Evolutionary conservation across 768 basidiomycete species (phyloP).

Genomic region (Chlorophyllum brunneum): DNA sequence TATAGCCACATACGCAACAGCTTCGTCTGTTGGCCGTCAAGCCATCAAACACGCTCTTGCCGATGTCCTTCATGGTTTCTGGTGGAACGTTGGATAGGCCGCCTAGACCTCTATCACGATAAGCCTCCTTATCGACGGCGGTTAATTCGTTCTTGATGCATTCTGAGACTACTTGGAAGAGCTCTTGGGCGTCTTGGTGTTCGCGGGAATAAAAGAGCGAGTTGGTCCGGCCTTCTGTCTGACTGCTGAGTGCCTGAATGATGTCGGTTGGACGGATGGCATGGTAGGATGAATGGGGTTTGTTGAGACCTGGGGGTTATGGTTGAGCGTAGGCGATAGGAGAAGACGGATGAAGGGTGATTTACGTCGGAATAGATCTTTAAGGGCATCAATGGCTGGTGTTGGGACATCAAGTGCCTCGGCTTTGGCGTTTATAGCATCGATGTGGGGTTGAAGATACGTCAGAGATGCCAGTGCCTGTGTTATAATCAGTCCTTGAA

Average conservation of each 20-base stretch:
- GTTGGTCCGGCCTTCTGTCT: conserved; percentile 47
- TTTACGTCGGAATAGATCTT: conserved; percentile 65
- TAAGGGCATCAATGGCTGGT: conserved; percentile 81
- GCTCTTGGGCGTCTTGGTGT: conserved; percentile 97
- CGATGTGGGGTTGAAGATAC: conserved; percentile 78
- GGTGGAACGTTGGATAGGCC: conserved; percentile 32
- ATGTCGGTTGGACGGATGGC: conserved; percentile 72
- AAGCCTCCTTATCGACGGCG: conserved; percentile 68
- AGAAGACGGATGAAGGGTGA: conserved; percentile 10
- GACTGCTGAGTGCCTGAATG: conserved; percentile 61
- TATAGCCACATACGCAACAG: conserved; percentile 88
- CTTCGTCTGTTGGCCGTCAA: conserved; percentile 87
- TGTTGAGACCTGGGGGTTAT: conserved; percentile 52
- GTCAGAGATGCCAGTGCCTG: conserved; percentile 88
- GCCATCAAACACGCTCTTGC: conserved; percentile 82
- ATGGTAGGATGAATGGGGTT: conserved; percentile 50
- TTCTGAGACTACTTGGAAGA: conserved; percentile 93
- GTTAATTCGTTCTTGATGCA: conserved; percentile 82
- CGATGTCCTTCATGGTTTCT: conserved; percentile 20
- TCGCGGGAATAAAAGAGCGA: conserved; percentile 83
- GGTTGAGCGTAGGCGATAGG: neutral
- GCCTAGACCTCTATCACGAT: conserved; percentile 68
- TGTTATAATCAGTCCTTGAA: neutral
- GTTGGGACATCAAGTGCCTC: conserved; percentile 79
- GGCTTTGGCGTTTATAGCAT: conserved; percentile 69